Conservation (phyloP, 176 grass and related monocot species). For the Ensete glaucum region DNA sequence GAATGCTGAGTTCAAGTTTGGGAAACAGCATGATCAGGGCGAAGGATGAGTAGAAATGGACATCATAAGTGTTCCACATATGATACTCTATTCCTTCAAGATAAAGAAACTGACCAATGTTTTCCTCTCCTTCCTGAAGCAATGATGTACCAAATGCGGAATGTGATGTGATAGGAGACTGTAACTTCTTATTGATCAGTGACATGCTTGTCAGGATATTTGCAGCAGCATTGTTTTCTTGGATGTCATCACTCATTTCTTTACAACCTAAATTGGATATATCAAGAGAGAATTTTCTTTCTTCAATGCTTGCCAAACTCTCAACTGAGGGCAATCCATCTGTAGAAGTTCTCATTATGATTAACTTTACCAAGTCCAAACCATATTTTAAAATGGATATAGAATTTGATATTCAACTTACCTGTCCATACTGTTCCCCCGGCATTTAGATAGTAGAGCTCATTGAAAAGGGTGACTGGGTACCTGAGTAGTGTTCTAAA, state of each 20-base stretch:
- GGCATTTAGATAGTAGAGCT: slow-evolving; percentile 98
- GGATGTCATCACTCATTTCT: slow-evolving; percentile 20
- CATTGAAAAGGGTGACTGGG: slow-evolving; percentile 87
- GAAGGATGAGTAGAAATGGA: slow-evolving; percentile 96
- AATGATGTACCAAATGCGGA: slow-evolving; percentile 73
- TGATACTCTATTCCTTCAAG: slow-evolving; percentile 90
- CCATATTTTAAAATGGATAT: slow-evolving; percentile 4
- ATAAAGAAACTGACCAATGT: slow-evolving; percentile 96
- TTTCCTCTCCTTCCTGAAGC: slow-evolving; percentile 75
- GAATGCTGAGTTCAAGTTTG: slow-evolving; percentile 77
- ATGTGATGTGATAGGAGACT: slow-evolving; percentile 52
- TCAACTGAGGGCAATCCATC: slow-evolving; percentile 81
- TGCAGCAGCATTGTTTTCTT: slow-evolving; percentile 39
- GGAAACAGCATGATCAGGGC: slow-evolving; percentile 76
- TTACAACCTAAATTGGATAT: slow-evolving; percentile 40
- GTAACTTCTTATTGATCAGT: slow-evolving; percentile 46
- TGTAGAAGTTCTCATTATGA: slow-evolving; percentile 27
- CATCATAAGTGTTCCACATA: slow-evolving; percentile 97
- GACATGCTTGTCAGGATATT: slow-evolving; percentile 68
- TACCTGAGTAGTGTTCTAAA: slow-evolving; percentile 53
- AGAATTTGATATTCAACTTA: slow-evolving; percentile 21
- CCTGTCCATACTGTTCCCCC: slow-evolving; percentile 99
- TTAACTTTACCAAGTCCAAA: slow-evolving; percentile 18
- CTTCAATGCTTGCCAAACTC: slow-evolving; percentile 56
- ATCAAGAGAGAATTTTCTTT: slow-evolving; percentile 79